phyloP scores from a whole-genome alignment of 176 grass and related monocot genomes.

The Lolium multiflorum region DNA sequence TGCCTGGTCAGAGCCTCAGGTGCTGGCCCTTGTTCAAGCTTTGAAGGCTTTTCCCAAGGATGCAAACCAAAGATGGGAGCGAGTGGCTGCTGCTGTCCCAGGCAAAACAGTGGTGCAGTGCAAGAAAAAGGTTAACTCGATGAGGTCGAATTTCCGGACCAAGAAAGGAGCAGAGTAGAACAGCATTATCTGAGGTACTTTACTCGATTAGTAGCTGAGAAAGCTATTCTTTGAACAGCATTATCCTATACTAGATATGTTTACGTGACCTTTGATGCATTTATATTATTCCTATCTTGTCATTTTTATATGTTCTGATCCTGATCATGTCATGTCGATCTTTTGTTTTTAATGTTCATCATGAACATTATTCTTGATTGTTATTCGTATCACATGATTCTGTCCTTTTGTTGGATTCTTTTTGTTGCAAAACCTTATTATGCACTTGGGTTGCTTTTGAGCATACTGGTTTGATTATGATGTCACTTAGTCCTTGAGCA shows the following conservation, averaged over 20 bases:
- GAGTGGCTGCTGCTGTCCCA: slow-evolving; percentile 88
- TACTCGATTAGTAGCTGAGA: not conserved
- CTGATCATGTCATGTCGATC: not conserved
- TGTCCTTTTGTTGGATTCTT: not conserved
- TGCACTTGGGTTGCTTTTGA: not conserved
- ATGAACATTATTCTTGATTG: not conserved
- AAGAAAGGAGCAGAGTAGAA: slow-evolving; percentile 77
- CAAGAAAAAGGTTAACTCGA: slow-evolving; percentile 87
- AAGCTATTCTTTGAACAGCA: slow-evolving; percentile 21
- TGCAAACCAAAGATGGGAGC: slow-evolving; percentile 92
- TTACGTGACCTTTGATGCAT: slow-evolving; percentile 11
- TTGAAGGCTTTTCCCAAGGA: slow-evolving; percentile 97
- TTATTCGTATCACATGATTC: not conserved
- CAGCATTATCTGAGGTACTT: not conserved
- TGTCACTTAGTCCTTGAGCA: not conserved
- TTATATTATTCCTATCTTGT: not conserved
- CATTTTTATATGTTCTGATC: not conserved
- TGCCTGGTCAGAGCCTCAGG: slow-evolving; percentile 84
- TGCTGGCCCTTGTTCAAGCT: slow-evolving; percentile 86
- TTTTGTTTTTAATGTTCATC: not conserved
- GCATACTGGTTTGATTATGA: not conserved
- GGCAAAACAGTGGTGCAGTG: slow-evolving; percentile 95
- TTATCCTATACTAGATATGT: slow-evolving; percentile 19
- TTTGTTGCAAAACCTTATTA: not conserved
- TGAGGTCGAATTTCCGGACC: slow-evolving; percentile 87